Base-by-base conservation (phyloP, 352 stramenopile species). In the Phytophthora melonis region DNA sequence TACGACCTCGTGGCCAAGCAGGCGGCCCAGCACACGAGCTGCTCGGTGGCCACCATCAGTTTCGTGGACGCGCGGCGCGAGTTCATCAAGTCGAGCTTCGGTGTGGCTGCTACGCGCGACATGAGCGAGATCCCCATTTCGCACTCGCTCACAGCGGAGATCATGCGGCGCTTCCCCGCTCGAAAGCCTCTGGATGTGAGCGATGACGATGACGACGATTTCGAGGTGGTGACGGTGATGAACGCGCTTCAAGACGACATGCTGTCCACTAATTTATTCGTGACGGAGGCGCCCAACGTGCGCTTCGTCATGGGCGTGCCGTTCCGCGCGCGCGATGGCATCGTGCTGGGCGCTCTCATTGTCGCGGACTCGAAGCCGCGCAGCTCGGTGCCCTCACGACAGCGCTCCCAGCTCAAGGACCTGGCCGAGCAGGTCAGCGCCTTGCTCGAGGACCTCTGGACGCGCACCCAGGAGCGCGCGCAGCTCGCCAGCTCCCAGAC, bases 41-140 rank as follows among this genome's bases (percentile, higher is more conserved):
- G 86, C 61, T 78, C 73, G 6, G 63, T 93, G n/a, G 72, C 82
- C 3, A 83, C 83, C 18, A 85, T 93, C 25, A 87, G 86, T 58
- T 93, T 93, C 30, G 82, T 93, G 18, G 86, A 93, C 57, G 77
- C 78, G 2, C 72, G 60, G 18, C 83, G 83, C 30, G 86, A 93
- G 62, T 88, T 87, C 55, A 75, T 93, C 36, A 89, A 87, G 50
- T 80, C 86, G 0, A 79, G 79, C 19, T 89, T 85, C 39, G 86
- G 86, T 5, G 50, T 87, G 7, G 52, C 56, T 11, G 50, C 50
- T 10, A 62, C 54, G 19, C 53, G 58, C n/a, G 74, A 77, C 3
- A 13, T 81, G 18, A 81, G 52, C 39, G 80, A 89, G 5, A 63
- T 93, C 3, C 77, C 83, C 0, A 83, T 83, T 50, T 70, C 79